phyloP scores from a whole-genome alignment of 2,329 filamentous ascomycete genomes.

The Trichoderma arundinaceum region DNA sequence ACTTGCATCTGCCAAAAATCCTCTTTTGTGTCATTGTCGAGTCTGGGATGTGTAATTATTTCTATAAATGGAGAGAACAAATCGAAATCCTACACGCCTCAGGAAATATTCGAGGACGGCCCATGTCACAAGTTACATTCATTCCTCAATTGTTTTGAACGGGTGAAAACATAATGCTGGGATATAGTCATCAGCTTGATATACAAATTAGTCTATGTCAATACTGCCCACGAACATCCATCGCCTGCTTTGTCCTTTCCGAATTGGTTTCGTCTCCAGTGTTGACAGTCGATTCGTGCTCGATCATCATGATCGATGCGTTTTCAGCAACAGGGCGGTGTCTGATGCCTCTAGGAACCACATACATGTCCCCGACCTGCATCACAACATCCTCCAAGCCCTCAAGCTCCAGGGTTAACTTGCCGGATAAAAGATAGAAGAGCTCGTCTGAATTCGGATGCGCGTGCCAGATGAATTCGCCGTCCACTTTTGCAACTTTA shows the following conservation, averaged over 20 bases:
- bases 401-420: constrained; percentile 10
- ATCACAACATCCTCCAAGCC: constrained; percentile 9
- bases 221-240: constrained; percentile 10
- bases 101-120: no score
- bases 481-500: constrained; percentile 19
- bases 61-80: no score
- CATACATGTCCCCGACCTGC: constrained; percentile 19
- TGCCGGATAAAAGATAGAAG: constrained; percentile 12
- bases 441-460: constrained; percentile 21
- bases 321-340: constrained; percentile 11
- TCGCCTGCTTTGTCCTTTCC: background rate
- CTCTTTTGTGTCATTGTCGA: no score
- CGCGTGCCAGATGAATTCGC: constrained; percentile 23
- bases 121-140: no score
- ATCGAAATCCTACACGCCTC: no score
- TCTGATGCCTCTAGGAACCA: constrained; percentile 15
- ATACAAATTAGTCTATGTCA: background rate
- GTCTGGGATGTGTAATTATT: no score
- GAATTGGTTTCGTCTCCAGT: constrained; percentile 10
- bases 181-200: no score
- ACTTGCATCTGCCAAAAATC: no score
- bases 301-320: constrained; percentile 6
- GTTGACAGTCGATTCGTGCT: constrained; percentile 13
- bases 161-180: no score
- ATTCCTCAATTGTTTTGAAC: no score